These are phyloP conservation scores for Fusarium sp. DNA, from an alignment of 2,329 filamentous ascomycete genomes.

Conservation along the genomic window DNA sequence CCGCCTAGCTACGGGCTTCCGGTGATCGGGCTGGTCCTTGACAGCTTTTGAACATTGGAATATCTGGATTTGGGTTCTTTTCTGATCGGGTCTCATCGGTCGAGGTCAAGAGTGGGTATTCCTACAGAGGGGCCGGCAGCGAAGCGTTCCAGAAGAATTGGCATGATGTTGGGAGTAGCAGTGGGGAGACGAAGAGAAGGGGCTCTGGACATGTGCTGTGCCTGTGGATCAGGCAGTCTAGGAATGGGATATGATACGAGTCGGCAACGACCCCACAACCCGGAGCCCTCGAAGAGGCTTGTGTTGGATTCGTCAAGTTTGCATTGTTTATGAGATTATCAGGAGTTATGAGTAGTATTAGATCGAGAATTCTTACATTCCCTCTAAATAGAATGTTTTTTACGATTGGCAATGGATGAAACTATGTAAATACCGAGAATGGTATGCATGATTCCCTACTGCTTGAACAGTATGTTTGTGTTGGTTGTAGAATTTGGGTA, in stretches of 20 bases:
- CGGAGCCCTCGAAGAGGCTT: neutral
- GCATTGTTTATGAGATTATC: neutral
- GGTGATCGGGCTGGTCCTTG: conserved; percentile 5
- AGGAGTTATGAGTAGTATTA: neutral
- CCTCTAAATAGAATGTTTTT: neutral
- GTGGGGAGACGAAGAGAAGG: conserved; percentile 30
- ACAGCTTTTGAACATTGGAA: neutral
- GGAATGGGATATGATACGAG: neutral
- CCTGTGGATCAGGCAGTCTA: conserved; percentile 10
- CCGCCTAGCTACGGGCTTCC: conserved; percentile 19
- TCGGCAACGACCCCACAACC: neutral
- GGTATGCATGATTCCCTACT: neutral
- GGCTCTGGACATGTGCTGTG: conserved; percentile 19
- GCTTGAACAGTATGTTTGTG: neutral
- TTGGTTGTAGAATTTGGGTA: neutral
- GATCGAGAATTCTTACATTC: conserved; percentile 1
- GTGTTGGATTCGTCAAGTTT: neutral
- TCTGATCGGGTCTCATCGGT: conserved; percentile 27
- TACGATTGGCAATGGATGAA: neutral
- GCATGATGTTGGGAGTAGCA: neutral
- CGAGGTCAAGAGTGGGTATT: conserved; percentile 24
- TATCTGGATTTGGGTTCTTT: neutral
- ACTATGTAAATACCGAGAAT: neutral
- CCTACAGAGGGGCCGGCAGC: neutral
- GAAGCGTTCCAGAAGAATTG: conserved; percentile 27